Evolutionary conservation across 78 protist genomes (phyloP).

Genomic region (Cavenderia fasciculata): DNA sequence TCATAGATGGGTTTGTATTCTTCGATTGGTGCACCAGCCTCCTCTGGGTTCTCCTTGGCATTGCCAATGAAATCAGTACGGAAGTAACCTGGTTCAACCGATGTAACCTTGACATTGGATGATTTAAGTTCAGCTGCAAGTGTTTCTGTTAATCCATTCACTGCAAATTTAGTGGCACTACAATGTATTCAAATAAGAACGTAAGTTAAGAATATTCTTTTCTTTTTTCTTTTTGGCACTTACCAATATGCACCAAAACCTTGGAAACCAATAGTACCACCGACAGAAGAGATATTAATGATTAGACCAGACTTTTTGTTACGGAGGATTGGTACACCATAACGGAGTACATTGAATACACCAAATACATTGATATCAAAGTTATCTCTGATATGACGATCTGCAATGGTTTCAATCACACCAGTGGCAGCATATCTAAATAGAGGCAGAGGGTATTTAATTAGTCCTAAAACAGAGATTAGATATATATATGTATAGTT

Average conservation of each 20-base stretch:
- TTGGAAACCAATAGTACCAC: constrained; percentile 2
- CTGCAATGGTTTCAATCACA: constrained; percentile 7
- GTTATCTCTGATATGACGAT: background rate
- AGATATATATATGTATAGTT: too few relatives aligned
- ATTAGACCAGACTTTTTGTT: constrained; percentile 5
- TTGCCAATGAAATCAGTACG: background rate
- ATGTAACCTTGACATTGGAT: background rate
- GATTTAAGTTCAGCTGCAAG: background rate
- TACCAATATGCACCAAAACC: background rate
- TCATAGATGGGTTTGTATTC: background rate
- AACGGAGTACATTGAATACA: constrained; percentile 8
- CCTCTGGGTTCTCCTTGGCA: background rate
- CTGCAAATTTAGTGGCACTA: constrained; percentile 12
- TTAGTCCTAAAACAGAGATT: too few relatives aligned
- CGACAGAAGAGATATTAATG: background rate
- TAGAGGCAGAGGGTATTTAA: too few relatives aligned
- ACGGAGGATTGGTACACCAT: constrained; percentile 4
- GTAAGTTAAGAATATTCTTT: too few relatives aligned
- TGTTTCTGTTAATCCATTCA: background rate
- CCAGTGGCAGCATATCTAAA: background rate
- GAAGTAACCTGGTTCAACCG: background rate
- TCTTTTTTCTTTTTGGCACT: too few relatives aligned
- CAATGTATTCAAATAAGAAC: too few relatives aligned
- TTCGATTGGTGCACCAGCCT: background rate
- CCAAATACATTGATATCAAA: constrained; percentile 61